Conservation (phyloP, 2,329 filamentous ascomycete genomes). For the Talaromyces sp. region DNA sequence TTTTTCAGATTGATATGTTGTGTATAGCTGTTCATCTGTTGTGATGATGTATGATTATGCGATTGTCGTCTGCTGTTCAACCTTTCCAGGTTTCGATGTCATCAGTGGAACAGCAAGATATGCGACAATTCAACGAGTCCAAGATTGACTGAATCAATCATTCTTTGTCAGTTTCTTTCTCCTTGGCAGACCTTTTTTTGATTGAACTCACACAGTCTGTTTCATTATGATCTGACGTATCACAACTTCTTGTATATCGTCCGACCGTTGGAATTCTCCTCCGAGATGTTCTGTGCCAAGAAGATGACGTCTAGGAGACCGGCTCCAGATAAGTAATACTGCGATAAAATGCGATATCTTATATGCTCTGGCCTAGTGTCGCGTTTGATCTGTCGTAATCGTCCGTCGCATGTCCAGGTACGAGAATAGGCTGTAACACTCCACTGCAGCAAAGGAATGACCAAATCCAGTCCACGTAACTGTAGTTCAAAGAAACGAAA, state of each 20-base stretch:
- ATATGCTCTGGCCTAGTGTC: background rate
- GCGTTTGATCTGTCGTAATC: background rate
- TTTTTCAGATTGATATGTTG: background rate
- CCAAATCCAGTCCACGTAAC: background rate
- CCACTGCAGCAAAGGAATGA: background rate
- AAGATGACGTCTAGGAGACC: background rate
- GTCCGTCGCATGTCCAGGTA: background rate
- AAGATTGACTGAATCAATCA: background rate
- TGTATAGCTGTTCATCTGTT: background rate
- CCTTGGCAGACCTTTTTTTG: background rate
- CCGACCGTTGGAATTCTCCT: background rate
- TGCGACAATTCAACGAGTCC: background rate
- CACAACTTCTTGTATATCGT: background rate
- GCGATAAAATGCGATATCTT: background rate
- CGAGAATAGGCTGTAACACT: background rate
- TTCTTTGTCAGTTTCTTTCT: background rate
- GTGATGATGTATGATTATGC: background rate
- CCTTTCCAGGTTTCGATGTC: background rate
- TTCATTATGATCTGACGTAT: background rate
- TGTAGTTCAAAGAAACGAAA: background rate
- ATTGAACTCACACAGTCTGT: background rate
- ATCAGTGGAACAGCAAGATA: background rate
- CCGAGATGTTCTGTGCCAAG: background rate
- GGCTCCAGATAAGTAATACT: background rate
- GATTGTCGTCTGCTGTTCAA: background rate